These are phyloP conservation scores for Clohesyomyces aquaticus DNA, from an alignment of 495 filamentous ascomycete species.

Conservation along the genomic window DNA sequence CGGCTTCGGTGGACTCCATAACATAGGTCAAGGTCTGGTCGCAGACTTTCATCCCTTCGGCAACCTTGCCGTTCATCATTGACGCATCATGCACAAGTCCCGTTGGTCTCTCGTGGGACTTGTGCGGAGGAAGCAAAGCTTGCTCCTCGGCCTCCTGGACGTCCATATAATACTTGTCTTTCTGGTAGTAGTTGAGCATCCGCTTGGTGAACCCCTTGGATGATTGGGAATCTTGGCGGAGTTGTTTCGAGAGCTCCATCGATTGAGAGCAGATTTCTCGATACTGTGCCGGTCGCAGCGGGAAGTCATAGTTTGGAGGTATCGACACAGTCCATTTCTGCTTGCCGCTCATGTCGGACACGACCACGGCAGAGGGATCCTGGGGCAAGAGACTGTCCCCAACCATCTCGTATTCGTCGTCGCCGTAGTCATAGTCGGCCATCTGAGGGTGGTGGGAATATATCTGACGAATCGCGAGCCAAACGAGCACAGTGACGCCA, in stretches of 20 bases:
- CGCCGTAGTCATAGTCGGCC: conserved; percentile 12
- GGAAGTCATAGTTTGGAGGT: conserved; percentile 60
- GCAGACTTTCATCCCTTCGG: conserved; percentile 55
- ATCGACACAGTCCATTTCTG: conserved; percentile 73
- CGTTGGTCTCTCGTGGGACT: conserved; percentile 30
- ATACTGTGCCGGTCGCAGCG: conserved; percentile 62
- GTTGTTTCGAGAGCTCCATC: conserved; percentile 56
- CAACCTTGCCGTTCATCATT: conserved; percentile 36
- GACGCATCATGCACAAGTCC: conserved; percentile 39
- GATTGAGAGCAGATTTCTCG: conserved; percentile 63
- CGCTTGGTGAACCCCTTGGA: conserved; percentile 44
- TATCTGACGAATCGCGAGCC: conserved; percentile 33
- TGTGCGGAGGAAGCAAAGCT: conserved; percentile 56
- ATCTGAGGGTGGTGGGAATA: conserved; percentile 14
- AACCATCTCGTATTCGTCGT: conserved; percentile 54
- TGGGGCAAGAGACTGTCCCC: conserved; percentile 56
- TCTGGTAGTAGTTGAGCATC: conserved; percentile 59
- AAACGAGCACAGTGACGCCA: conserved; percentile 32
- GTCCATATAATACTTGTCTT: conserved; percentile 69
- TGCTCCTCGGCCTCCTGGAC: conserved; percentile 63
- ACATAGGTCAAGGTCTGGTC: conserved; percentile 69
- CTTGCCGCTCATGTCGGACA: conserved; percentile 59
- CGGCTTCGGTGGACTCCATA: conserved; percentile 67
- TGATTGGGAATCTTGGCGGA: conserved; percentile 43
- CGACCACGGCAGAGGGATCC: conserved; percentile 61